A percentile compares a stretch with the other conserved stretches of the same genome.
Conservation (phyloP, 1,139 yeast species). For the Eremothecium cymbalariae region DNA sequence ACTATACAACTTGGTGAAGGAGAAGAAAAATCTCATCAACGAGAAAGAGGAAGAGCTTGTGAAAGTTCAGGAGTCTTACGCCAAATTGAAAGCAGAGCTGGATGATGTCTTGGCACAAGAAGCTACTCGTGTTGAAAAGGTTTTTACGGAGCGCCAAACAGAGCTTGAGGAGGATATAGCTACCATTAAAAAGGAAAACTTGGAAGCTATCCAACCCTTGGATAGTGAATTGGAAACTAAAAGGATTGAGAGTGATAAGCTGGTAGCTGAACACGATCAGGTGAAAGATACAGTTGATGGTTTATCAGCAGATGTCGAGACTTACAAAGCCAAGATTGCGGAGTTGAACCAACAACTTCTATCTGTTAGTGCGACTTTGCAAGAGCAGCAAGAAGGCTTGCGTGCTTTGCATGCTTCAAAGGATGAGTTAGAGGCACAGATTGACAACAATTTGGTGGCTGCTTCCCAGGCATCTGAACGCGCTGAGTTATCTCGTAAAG, state of each 20-base stretch:
- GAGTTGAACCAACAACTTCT: conserved; percentile 21
- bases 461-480: conserved; percentile 25
- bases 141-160: conserved; percentile 26
- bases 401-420: conserved; percentile 17
- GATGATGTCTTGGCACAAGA: conserved; percentile 16
- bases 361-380: conserved; percentile 21
- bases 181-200: conserved; percentile 26
- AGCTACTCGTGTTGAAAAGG: conserved; percentile 20
- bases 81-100: conserved; percentile 27
- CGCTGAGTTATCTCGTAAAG: conserved; percentile 2
- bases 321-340: conserved; percentile 19
- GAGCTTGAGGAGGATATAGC: conserved; percentile 33
- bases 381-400: conserved; percentile 18
- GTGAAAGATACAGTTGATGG: no score
- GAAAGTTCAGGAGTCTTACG: conserved; percentile 17
- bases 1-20: conserved; percentile 26
- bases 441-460: conserved; percentile 18
- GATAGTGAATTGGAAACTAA: conserved; percentile 11
- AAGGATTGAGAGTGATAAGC: conserved; percentile 10
- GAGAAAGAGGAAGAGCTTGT: conserved; percentile 31
- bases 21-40: conserved; percentile 17
- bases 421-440: conserved; percentile 14
- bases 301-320: conserved; percentile 1
- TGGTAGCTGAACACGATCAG: conserved; percentile 10
- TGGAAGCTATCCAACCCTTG: conserved; percentile 9